Base-by-base conservation (phyloP, 2,329 filamentous ascomycete species). In the Phialemoniopsis sp. region DNA sequence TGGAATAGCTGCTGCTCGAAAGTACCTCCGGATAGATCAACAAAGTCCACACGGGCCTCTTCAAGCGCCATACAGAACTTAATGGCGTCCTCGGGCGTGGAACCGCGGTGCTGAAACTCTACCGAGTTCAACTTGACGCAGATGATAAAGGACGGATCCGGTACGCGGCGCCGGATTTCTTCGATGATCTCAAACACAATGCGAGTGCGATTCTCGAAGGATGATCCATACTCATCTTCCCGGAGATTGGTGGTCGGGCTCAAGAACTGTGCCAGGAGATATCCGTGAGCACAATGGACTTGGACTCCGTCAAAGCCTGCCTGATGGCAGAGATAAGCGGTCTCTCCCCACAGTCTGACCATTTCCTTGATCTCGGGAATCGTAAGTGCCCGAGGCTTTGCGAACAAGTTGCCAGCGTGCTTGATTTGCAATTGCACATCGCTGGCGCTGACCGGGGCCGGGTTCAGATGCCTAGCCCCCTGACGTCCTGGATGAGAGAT, bases 401-500 rank as follows among this genome's bases (percentile, higher is more conserved):
- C 72, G 43, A 62, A 68, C 6, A 38, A 48, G 45, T 50, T 46
- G 5, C 55, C 54, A n/a, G n/a, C n/a, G n/a, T n/a, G n/a, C n/a
- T n/a, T n/a, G n/a, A n/a, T 34, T 13, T 15, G n/a, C n/a, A 66
- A 49, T 38, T 60, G 58, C 26, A 65, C 45, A 29, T 60, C 59
- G 34, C 55, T 59, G 5, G 63, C 58, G 13, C 60, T 62, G 38
- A 68, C 58, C 10, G 62, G 60, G 28, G 62, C 38, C 32, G 53
- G 50, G 40, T 67, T 57, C 12, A 68, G 44, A 2, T 42, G 41
- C 7, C 47, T 47, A 9, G 49, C 39, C 2, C 62, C 56, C 51
- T 84, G 79, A 1, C 80, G 67, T 7, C 81, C 81, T 0, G 80
- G 78, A 48, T 85, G 81, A 37, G 66, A 72, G 39, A 86, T 65